phyloP scores from a whole-genome alignment of 257 asterid genomes.

The Coffea eugenioides region DNA sequence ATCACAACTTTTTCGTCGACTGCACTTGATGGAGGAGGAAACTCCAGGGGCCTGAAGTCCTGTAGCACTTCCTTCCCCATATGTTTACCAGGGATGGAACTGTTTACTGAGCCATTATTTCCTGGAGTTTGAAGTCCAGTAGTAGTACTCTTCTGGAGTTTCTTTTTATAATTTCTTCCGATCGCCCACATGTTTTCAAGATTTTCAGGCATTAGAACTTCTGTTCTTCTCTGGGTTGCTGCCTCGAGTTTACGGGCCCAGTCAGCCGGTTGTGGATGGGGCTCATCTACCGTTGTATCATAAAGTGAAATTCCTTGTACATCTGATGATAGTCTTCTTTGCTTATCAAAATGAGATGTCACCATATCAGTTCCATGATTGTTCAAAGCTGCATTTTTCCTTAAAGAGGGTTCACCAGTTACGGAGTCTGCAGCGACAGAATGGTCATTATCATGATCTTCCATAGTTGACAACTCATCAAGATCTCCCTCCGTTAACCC shows the following conservation, averaged over 20 bases:
- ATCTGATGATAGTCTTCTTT: constrained; percentile 36
- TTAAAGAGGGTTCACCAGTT: constrained; percentile 41
- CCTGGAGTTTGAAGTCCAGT: constrained; percentile 38
- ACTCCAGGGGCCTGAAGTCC: constrained; percentile 34
- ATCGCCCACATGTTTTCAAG: constrained; percentile 98
- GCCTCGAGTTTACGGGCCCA: constrained; percentile 95
- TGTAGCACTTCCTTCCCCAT: constrained; percentile 29
- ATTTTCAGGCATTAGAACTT: constrained; percentile 97
- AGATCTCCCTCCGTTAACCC: constrained; percentile 39
- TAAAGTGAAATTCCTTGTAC: constrained; percentile 37
- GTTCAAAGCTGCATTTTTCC: constrained; percentile 29
- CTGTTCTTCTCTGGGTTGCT: constrained; percentile 96
- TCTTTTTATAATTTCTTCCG: constrained; percentile 93
- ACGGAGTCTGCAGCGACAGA: constrained; percentile 33
- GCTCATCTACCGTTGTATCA: constrained; percentile 42
- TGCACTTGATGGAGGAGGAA: constrained; percentile 5
- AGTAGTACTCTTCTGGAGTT: constrained; percentile 52
- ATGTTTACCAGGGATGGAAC: constrained; percentile 27
- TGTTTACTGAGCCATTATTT: constrained; percentile 27
- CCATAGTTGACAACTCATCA: constrained; percentile 42
- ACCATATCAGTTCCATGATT: constrained; percentile 41
- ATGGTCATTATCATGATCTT: constrained; percentile 37
- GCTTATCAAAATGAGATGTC: constrained; percentile 39
- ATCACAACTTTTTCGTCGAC: constrained; percentile 43
- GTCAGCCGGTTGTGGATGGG: constrained; percentile 59